Conservation (phyloP, 2,329 filamentous ascomycete genomes). For the Lachnellula occidentalis region DNA sequence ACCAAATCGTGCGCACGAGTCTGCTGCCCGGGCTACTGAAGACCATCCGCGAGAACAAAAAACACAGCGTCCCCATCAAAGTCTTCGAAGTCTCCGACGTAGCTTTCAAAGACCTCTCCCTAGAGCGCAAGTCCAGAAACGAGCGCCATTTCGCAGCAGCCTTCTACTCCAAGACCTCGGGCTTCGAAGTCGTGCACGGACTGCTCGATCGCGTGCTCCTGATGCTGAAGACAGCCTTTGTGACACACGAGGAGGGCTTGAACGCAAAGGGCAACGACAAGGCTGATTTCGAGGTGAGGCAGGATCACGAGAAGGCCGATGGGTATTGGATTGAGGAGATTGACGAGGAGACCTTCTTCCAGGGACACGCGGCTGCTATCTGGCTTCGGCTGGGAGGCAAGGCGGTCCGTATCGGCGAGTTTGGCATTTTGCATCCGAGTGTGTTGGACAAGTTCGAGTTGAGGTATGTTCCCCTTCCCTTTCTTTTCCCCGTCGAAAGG, state of each 20-base stretch:
- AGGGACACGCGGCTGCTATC: constrained; percentile 81
- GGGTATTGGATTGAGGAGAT: constrained; percentile 95
- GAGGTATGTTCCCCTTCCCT: constrained; percentile 46
- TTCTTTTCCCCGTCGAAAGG: background rate
- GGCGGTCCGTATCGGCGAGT: constrained; percentile 73
- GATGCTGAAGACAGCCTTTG: constrained; percentile 82
- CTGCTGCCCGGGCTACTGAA: constrained; percentile 84
- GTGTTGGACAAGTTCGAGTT: constrained; percentile 93
- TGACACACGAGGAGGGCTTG: constrained; percentile 65
- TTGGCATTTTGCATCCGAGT: constrained; percentile 89
- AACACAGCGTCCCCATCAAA: constrained; percentile 81
- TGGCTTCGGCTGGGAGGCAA: constrained; percentile 70
- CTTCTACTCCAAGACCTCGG: constrained; percentile 88
- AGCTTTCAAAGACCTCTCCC: constrained; percentile 76
- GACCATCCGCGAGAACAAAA: constrained; percentile 90
- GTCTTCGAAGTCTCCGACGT: constrained; percentile 91
- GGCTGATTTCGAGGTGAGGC: constrained; percentile 47
- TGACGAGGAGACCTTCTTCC: constrained; percentile 86
- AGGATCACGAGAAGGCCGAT: constrained; percentile 53
- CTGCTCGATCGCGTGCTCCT: constrained; percentile 85
- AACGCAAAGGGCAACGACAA: constrained; percentile 39
- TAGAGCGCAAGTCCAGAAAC: constrained; percentile 85
- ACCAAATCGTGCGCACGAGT: constrained; percentile 86
- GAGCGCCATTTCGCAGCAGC: constrained; percentile 94
- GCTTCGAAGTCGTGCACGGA: constrained; percentile 94